Evolutionary conservation across 2,329 filamentous ascomycete species (phyloP).

Genomic region (Penicillium sp.): DNA sequence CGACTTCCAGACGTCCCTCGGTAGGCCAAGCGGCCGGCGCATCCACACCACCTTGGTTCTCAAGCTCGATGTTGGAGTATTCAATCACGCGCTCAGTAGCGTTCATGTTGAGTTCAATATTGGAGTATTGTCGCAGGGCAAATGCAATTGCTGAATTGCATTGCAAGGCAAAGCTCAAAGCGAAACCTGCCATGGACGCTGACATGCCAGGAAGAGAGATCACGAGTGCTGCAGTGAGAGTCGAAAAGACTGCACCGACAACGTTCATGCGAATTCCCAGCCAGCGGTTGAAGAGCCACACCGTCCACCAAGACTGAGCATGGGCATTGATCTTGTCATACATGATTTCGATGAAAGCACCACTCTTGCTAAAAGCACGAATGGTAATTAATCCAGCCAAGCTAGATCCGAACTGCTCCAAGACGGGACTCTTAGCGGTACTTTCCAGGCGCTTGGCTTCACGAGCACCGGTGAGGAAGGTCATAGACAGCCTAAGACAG

Average conservation of each 20-base stretch:
- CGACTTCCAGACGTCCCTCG: conserved; percentile 70
- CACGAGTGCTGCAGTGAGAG: conserved; percentile 65
- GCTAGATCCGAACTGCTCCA: conserved; percentile 74
- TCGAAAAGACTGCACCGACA: conserved; percentile 70
- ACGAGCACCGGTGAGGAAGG: conserved; percentile 70
- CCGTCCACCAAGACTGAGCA: conserved; percentile 63
- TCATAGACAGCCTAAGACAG: conserved; percentile 45
- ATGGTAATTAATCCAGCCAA: conserved; percentile 74
- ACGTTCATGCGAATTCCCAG: conserved; percentile 71
- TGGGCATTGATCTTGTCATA: conserved; percentile 68
- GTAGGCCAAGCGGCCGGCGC: conserved; percentile 32
- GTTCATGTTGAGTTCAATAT: conserved; percentile 60
- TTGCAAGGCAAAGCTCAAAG: conserved; percentile 71
- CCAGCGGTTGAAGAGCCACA: conserved; percentile 76
- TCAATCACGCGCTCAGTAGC: conserved; percentile 51
- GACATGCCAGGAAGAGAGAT: conserved; percentile 63
- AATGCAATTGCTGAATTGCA: conserved; percentile 67
- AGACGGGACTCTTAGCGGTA: conserved; percentile 74
- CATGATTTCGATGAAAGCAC: conserved; percentile 69
- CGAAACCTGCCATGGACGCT: conserved; percentile 73
- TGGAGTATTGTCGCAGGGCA: conserved; percentile 67
- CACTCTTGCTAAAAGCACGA: conserved; percentile 69
- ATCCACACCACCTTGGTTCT: conserved; percentile 24
- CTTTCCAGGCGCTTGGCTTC: conserved; percentile 77
- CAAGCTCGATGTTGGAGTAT: conserved; percentile 47